A percentile compares a stretch with the other conserved stretches of the same genome.
These are phyloP conservation scores for Coemansia sp. DNA, from an alignment of 192 early-diverging fungal genomes.

Conservation along the genomic window DNA sequence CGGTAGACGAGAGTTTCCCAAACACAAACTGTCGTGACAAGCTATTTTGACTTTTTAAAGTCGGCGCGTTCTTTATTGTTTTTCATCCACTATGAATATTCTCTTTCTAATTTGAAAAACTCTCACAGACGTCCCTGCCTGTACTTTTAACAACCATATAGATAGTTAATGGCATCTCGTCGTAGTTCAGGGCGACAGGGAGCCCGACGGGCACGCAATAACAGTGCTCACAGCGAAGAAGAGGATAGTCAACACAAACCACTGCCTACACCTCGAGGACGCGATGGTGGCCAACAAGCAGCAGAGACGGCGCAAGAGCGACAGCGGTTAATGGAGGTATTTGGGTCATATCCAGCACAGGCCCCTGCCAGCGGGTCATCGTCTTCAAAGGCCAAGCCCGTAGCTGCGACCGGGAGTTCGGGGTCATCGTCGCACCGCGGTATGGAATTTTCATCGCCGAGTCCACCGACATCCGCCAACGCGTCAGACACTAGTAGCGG, in stretches of 20 bases:
- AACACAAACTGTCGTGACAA: neutral
- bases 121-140: neutral
- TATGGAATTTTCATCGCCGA: conserved; percentile 45
- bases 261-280: conserved; percentile 6
- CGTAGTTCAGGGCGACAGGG: conserved; percentile 9
- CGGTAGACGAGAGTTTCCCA: neutral
- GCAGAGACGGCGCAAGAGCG: conserved; percentile 22
- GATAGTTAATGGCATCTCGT: conserved; percentile 19
- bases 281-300: conserved; percentile 8
- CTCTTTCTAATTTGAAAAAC: neutral
- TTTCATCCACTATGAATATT: neutral
- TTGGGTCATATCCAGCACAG: conserved; percentile 25
- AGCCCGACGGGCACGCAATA: neutral
- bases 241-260: conserved; percentile 9
- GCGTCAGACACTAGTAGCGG: conserved; percentile 41
- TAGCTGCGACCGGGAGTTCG: conserved; percentile 26
- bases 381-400: neutral
- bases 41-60: neutral
- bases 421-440: conserved; percentile 41
- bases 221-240: neutral
- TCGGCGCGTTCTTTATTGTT: conserved; percentile 4
- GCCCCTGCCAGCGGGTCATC: neutral
- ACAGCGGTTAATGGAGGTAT: conserved; percentile 31
- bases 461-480: conserved; percentile 49
- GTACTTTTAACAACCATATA: conserved; percentile 2